Base-by-base conservation (phyloP, 306 rosid genomes). In the Datisca glomerata region DNA sequence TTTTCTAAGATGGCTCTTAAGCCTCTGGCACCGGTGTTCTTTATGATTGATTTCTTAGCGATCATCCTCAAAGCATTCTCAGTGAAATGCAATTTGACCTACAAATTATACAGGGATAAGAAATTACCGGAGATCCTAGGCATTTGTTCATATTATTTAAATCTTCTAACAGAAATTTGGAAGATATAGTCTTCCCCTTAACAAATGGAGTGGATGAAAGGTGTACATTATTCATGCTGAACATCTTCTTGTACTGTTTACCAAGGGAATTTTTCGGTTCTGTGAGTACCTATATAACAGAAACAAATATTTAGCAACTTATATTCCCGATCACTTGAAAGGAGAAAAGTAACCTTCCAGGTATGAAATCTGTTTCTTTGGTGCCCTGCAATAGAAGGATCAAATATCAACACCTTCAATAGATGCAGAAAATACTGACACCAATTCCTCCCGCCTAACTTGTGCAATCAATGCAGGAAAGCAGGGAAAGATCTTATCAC, bases 11-110 rank as follows among this genome's bases (percentile, higher is more conserved):
- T 68, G 53, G 84, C 69, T 66, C 91, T 65, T 25, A 79, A 54
- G 29, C 91, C 84, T 40, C 84, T 73, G 19, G 84, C 91, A n/a
- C 91, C 91, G 1, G 91, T 71, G 61, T 66, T 71, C 73, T 74
- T 79, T 42, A 57, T 66, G 72, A 75, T 53, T 21, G 91, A 79
- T 76, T 79, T 79, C 61, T 57, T 79, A 5, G 84, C 91, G 28
- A 79, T 71, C 68, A 68, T 56, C 53, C 71, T 68, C 64, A 74
- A 48, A 46, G 91, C 84, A 59, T 40, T 9, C 19, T 65, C 69
- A 1, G 80, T 79, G 51, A 79, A 55, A 45, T 68, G 80, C 41
- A 79, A 71, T 49, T 52, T 56, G 32, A 75, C 91, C 91, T 79
- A 64, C 44, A 59, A 68, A 22, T 21, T 28, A 55, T 35, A 21